Evolutionary conservation across 192 early-diverging fungal genomes (phyloP).

Genomic region (Haplosporangium gracile): DNA sequence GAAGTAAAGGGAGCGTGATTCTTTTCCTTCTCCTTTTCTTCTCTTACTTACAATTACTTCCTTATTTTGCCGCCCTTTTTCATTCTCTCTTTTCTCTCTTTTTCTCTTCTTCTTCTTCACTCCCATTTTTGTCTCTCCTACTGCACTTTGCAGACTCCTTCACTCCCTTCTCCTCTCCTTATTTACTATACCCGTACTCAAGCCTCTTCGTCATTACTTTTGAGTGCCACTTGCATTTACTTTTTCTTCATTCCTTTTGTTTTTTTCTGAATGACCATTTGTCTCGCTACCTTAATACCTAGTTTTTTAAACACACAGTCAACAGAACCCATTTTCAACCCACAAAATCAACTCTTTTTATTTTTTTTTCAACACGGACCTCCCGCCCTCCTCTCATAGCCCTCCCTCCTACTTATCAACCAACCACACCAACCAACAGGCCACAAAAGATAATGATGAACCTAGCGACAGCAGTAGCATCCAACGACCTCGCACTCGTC

Average conservation of each 20-base stretch:
- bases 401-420: background rate
- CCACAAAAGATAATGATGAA: conserved; percentile 43
- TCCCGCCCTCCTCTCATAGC: background rate
- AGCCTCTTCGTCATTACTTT: background rate
- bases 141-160: background rate
- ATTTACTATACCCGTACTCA: background rate
- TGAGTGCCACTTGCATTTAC: background rate
- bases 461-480: conserved; percentile 54
- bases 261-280: conserved; percentile 6
- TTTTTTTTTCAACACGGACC: background rate
- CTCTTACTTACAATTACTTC: background rate
- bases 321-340: background rate
- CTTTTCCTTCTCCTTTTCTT: background rate
- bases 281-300: background rate
- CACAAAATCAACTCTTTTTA: background rate
- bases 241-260: conserved; percentile 8
- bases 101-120: background rate
- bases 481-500: conserved; percentile 56
- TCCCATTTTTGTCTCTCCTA: background rate
- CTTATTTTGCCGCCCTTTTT: background rate
- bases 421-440: background rate
- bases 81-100: background rate
- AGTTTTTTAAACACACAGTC: background rate
- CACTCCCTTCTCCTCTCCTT: background rate
- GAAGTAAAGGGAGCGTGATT: background rate